Base-by-base conservation (phyloP, 257 asterid genomes). In the Primulina tabacum region DNA sequence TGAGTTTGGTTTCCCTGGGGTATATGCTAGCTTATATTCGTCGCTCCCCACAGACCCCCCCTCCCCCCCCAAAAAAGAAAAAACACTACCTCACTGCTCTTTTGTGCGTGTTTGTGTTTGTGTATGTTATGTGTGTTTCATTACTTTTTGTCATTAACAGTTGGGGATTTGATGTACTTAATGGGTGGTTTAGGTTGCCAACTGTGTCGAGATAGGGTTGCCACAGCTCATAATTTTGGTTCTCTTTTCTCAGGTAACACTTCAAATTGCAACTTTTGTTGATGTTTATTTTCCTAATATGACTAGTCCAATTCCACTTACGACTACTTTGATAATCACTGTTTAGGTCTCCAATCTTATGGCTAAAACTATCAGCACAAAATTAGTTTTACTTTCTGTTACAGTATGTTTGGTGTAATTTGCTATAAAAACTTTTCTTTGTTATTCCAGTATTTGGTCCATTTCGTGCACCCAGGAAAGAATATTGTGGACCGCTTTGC, bases 121-220 rank as follows among this genome's bases (percentile, higher is more conserved):
- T 47, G 56, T 4, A 16, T 16, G 20, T 47, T 12, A 16, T 16
- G 8, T 47, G 53, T 43, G 53, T 43, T 11, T 43, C 53, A 16
- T 47, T 5, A 3, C 56, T 4, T 47, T 47, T 47, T 16, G 7
- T 14, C 20, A 47, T 47, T 16, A 47, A 47, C 56, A 0, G 56
- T 47, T 47, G 17, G 53, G 53, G 26, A 43, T 43, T 12, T 43
- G 20, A 16, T 47, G 53, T 47, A 47, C 20, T 47, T 47, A 4
- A 14, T 47, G 16, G 18, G 20, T 47, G 56, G 18, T 65, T 43
- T 43, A 65, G 69, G 69, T 65, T 40, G 69, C 69, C 69, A 65
- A 65, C 28, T 65, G 69, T 38, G 7, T 65, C 21, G 69, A 65
- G 52, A 65, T 65, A 37, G 69, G 69, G 52, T 40, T 65, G 69